These are phyloP conservation scores for Petunia axillaris DNA, from an alignment of 257 asterid genomes.

Conservation along the genomic window DNA sequence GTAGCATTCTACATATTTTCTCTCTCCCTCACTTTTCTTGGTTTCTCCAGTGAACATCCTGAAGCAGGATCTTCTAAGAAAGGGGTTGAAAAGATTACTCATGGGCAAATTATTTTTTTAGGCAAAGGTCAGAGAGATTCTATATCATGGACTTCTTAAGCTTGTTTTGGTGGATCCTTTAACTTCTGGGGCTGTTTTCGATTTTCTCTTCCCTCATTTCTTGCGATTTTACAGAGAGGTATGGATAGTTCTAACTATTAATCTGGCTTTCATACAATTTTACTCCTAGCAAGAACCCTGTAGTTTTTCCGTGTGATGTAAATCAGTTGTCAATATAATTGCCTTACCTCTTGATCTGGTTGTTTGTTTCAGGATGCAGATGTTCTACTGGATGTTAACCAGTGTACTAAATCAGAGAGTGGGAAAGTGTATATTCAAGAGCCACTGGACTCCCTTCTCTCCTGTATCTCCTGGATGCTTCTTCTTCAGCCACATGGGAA, in stretches of 20 bases:
- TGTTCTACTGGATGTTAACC: conserved; percentile 50
- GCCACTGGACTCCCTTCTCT: conserved; percentile 83
- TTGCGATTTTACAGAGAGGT: conserved; percentile 76
- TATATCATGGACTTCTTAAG: conserved; percentile 74
- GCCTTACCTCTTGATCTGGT: conserved; percentile 8
- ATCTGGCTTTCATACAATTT: not conserved
- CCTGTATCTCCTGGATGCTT: conserved; percentile 80
- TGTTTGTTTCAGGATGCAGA: conserved; percentile 58
- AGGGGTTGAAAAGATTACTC: conserved; percentile 7
- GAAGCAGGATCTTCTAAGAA: not conserved
- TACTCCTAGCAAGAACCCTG: not conserved
- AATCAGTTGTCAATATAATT: not conserved
- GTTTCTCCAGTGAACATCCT: conserved; percentile 12
- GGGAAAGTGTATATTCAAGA: conserved; percentile 68
- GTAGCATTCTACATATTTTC: conserved; percentile 37
- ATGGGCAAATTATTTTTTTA: conserved; percentile 27
- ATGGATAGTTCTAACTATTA: conserved; percentile 19
- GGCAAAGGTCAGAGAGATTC: conserved; percentile 71
- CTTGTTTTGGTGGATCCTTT: conserved; percentile 79
- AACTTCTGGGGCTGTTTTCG: conserved; percentile 57
- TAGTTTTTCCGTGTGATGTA: not conserved
- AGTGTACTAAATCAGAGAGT: conserved; percentile 61
- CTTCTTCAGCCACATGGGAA: conserved; percentile 73
- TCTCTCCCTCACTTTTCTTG: conserved; percentile 20
- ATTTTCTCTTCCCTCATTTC: conserved; percentile 78